Percentiles rank a stretch among this genome's conserved stretches.
Evolutionary conservation across 2,329 filamentous ascomycete genomes (phyloP).

Genomic region (Colletotrichum euphorbiae): DNA sequence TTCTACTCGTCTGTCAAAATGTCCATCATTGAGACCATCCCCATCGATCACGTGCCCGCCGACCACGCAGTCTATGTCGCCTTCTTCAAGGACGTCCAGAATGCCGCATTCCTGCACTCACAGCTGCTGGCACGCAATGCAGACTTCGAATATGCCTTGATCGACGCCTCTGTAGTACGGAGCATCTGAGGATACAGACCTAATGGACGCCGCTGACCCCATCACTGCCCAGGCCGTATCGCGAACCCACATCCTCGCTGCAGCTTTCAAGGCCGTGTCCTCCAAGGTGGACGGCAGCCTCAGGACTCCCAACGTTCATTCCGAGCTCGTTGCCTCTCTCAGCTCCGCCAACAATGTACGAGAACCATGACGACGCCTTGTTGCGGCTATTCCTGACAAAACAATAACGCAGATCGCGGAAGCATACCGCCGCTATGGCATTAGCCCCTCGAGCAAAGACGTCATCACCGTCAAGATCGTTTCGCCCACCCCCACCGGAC

Average conservation of each 20-base stretch:
- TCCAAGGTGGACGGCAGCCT: conserved; percentile 70
- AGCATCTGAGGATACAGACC: background rate
- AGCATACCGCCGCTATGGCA: conserved; percentile 88
- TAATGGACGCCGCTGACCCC: conserved; percentile 1
- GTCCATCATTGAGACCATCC: conserved; percentile 69
- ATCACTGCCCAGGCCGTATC: conserved; percentile 70
- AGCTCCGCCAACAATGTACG: conserved; percentile 85
- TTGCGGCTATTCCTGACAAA: background rate
- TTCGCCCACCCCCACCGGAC: conserved; percentile 57
- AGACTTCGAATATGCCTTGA: conserved; percentile 91
- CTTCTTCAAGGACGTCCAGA: conserved; percentile 81
- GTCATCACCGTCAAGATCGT: conserved; percentile 87
- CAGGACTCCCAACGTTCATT: conserved; percentile 88
- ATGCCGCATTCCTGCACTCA: conserved; percentile 80
- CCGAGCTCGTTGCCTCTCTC: conserved; percentile 85
- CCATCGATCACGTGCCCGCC: conserved; percentile 80
- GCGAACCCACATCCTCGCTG: conserved; percentile 77
- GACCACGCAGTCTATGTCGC: conserved; percentile 77
- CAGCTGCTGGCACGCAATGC: conserved; percentile 88
- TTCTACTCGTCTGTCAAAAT: background rate
- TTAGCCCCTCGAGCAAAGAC: conserved; percentile 75
- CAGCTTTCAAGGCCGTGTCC: conserved; percentile 81
- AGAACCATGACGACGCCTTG: background rate
- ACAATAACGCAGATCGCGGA: conserved; percentile 78
- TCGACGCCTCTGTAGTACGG: conserved; percentile 83